Percentiles rank a stretch among this genome's conserved stretches.
Evolutionary conservation across 441 rosid species (phyloP).

Genomic region (Populus hybrid): DNA sequence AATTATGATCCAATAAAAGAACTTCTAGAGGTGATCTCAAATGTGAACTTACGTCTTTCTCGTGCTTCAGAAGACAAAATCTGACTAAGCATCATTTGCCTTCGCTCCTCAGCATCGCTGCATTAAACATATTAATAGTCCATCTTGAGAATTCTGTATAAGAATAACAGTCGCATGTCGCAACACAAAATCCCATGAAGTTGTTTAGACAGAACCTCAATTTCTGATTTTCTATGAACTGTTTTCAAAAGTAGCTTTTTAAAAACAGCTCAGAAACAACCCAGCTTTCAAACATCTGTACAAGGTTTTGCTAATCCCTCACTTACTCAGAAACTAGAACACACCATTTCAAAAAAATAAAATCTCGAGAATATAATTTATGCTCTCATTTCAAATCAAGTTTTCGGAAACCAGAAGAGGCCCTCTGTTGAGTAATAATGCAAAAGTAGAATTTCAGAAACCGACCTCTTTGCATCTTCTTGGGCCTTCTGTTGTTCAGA

Average conservation of each 20-base stretch:
- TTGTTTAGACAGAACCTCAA: not conserved
- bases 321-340: not conserved
- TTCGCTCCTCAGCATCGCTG: conserved; percentile 94
- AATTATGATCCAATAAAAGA: not conserved
- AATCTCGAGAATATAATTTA: not conserved
- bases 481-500: conserved; percentile 76
- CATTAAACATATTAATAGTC: conserved; percentile 20
- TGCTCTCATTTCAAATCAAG: not conserved
- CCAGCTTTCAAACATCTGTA: not conserved
- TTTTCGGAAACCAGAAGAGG: not conserved
- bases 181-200: not conserved
- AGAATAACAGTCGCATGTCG: not conserved
- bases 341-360: not conserved
- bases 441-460: conserved; percentile 1
- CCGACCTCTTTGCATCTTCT: conserved; percentile 81
- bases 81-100: conserved; percentile 97
- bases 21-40: conserved; percentile 8
- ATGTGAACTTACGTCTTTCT: conserved; percentile 67
- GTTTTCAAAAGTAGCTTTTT: not conserved
- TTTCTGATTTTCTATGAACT: not conserved
- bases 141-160: conserved; percentile 5
- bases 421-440: not conserved
- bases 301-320: not conserved
- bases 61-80: conserved; percentile 83
- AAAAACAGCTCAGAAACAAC: not conserved